phyloP scores from a whole-genome alignment of 2,329 filamentous ascomycete species.

The Botrytis fragariae region DNA sequence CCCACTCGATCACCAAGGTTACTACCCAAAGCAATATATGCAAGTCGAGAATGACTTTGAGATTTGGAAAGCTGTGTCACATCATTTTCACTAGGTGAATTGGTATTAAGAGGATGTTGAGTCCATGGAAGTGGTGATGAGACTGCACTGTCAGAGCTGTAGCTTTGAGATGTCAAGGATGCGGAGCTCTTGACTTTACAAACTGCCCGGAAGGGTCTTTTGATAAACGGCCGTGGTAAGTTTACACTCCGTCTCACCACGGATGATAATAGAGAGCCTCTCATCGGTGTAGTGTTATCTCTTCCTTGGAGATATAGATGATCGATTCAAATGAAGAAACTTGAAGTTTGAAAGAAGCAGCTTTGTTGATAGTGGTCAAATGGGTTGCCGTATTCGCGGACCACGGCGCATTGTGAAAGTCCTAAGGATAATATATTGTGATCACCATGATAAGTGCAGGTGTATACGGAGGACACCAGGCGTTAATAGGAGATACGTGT shows the following conservation, averaged over 20 bases:
- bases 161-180: background rate
- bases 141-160: conserved; percentile 4
- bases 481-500: background rate
- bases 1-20: conserved; percentile 84
- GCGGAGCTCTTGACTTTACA: background rate
- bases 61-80: background rate
- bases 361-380: background rate
- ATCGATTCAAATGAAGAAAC: background rate
- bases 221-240: too few species aligned
- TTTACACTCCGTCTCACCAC: background rate
- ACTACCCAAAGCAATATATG: conserved; percentile 86
- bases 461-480: background rate
- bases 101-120: conserved; percentile 12
- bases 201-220: background rate
- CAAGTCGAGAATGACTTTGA: conserved; percentile 39
- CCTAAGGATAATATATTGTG: background rate
- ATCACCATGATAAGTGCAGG: background rate
- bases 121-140: conserved; percentile 7
- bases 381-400: background rate
- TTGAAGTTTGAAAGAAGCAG: background rate
- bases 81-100: background rate
- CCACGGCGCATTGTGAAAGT: background rate
- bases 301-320: background rate
- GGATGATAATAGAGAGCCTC: background rate
- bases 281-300: background rate